A percentile compares a stretch with the other conserved stretches of the same genome.
Evolutionary conservation across 495 filamentous ascomycete genomes (phyloP).

Genomic region (Elaphomyces granulatus): DNA sequence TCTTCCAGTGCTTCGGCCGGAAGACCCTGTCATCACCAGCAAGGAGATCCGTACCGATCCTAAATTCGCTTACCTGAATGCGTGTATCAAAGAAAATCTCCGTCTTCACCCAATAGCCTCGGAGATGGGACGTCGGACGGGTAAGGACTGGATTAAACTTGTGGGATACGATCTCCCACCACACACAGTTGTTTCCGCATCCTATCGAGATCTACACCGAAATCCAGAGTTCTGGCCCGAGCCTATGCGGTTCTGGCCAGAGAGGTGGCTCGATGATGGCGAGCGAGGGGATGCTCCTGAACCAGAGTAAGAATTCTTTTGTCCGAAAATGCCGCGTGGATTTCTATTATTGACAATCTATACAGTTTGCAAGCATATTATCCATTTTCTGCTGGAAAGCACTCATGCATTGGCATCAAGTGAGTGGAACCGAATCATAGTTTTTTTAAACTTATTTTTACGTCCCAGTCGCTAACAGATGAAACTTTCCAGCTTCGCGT

Average conservation of each 20-base stretch:
- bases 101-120: slow-evolving; percentile 5
- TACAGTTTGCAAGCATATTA: too few relatives aligned
- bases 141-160: background rate
- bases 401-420: too few relatives aligned
- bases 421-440: too few relatives aligned
- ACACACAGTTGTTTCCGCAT: slow-evolving; percentile 2
- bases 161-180: slow-evolving; percentile 1
- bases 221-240: slow-evolving; percentile 3
- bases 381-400: too few relatives aligned
- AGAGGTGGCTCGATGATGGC: slow-evolving; percentile 16
- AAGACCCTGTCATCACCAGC: slow-evolving; percentile 1
- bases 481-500: too few relatives aligned
- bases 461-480: too few relatives aligned
- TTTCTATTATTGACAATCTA: too few relatives aligned
- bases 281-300: too few relatives aligned
- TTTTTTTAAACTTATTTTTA: too few relatives aligned
- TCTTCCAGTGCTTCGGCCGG: background rate
- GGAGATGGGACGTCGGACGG: slow-evolving; percentile 4
- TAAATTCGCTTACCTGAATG: slow-evolving; percentile 4
- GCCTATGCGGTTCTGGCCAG: slow-evolving; percentile 2
- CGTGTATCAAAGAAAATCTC: slow-evolving; percentile 6
- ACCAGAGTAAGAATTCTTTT: too few relatives aligned
- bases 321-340: too few relatives aligned
- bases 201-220: slow-evolving; percentile 2
- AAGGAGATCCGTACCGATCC: slow-evolving; percentile 1